Evolutionary conservation across 768 basidiomycete species (phyloP).

Genomic region (Lactarius hengduanensis): DNA sequence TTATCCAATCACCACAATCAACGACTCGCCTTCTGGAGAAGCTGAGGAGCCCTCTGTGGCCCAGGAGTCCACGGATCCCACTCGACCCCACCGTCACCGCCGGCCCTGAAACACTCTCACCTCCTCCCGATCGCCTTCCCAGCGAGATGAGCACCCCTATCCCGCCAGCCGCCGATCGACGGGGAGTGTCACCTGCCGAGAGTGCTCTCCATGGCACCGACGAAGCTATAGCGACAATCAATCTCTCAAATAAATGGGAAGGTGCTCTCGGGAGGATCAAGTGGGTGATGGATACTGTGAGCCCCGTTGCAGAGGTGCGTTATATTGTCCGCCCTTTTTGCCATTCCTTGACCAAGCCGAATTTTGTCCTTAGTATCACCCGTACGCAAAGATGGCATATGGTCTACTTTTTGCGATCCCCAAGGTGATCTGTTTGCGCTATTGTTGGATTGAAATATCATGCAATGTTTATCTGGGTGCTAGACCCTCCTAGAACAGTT

Average conservation of each 20-base stretch:
- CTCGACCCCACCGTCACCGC: not conserved
- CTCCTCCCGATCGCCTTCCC: not conserved
- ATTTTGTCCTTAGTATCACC: not conserved
- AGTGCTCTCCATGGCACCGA: not conserved
- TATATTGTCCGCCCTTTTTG: not conserved
- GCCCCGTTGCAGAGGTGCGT: not conserved
- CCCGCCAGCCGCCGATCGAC: too few relatives aligned
- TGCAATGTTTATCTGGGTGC: not conserved
- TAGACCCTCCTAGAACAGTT: conserved; percentile 1
- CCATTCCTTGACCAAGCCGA: not conserved
- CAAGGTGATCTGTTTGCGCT: not conserved
- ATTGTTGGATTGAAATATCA: not conserved
- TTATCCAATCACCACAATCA: too few relatives aligned
- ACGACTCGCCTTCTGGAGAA: not conserved
- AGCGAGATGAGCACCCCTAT: too few relatives aligned
- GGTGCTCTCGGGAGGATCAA: not conserved
- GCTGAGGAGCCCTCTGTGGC: not conserved
- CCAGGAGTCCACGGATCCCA: not conserved
- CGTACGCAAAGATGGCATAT: conserved; percentile 1
- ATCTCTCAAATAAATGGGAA: not conserved
- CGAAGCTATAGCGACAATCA: not conserved
- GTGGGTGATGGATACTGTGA: not conserved
- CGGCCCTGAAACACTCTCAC: not conserved
- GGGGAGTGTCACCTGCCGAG: too few relatives aligned
- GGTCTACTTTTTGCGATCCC: not conserved